These are phyloP conservation scores for Gynandropsis gynandra DNA, from an alignment of 345 rosid genomes.

Conservation along the genomic window DNA sequence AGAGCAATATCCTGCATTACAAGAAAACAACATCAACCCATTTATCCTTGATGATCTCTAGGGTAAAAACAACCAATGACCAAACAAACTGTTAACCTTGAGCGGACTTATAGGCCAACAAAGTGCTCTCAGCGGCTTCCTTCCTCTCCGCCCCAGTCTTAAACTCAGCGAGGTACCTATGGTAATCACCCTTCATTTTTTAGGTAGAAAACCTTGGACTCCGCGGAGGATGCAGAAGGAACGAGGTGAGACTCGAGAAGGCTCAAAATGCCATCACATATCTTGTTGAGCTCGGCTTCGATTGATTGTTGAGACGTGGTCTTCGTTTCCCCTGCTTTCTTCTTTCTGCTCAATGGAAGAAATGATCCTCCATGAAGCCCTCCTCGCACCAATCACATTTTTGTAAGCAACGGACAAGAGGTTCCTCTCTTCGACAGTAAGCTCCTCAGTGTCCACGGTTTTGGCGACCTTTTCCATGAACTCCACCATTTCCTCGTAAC, in stretches of 20 bases:
- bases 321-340: slow-evolving; percentile 86
- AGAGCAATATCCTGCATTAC: slow-evolving; percentile 76
- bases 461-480: slow-evolving; percentile 95
- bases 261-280: slow-evolving; percentile 78
- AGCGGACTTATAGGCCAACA: slow-evolving; percentile 91
- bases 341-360: slow-evolving; percentile 99
- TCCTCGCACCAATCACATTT: slow-evolving; percentile 94
- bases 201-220: slow-evolving; percentile 92
- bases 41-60: not conserved
- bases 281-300: slow-evolving; percentile 81
- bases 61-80: not conserved
- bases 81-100: slow-evolving; percentile 43
- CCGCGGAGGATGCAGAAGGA: slow-evolving; percentile 76
- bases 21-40: slow-evolving; percentile 11
- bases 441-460: slow-evolving; percentile 75
- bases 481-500: slow-evolving; percentile 97
- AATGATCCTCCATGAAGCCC: slow-evolving; percentile 98
- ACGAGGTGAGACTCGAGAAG: slow-evolving; percentile 84
- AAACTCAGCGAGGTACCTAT: slow-evolving; percentile 91
- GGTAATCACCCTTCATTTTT: slow-evolving; percentile 98
- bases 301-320: slow-evolving; percentile 71
- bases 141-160: slow-evolving; percentile 92
- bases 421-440: slow-evolving; percentile 90
- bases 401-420: slow-evolving; percentile 94
- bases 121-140: slow-evolving; percentile 97